phyloP scores from a whole-genome alignment of 805 yeast species.

The Zygosaccharomyces lentus region DNA sequence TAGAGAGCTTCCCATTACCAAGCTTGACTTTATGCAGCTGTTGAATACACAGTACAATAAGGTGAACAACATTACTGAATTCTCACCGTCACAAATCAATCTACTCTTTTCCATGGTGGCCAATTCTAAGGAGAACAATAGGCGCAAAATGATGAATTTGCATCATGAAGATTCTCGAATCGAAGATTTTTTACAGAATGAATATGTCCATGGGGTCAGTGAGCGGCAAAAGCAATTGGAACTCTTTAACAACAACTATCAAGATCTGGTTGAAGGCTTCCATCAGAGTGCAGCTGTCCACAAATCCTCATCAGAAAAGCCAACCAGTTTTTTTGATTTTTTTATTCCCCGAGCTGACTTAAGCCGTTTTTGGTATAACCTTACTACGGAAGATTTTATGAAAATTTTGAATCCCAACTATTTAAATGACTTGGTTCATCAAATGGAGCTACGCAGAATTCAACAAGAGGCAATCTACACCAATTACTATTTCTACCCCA shows the following conservation, averaged over 20 bases:
- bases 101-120: slow-evolving; percentile 37
- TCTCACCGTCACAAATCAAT: slow-evolving; percentile 41
- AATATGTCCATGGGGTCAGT: slow-evolving; percentile 25
- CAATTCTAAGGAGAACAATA: slow-evolving; percentile 32
- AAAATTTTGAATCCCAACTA: slow-evolving; percentile 41
- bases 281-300: slow-evolving; percentile 16
- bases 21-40: slow-evolving; percentile 35
- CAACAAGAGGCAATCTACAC: slow-evolving; percentile 31
- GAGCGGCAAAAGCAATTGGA: slow-evolving; percentile 20
- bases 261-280: slow-evolving; percentile 24
- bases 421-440: slow-evolving; percentile 34
- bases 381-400: slow-evolving; percentile 40
- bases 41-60: slow-evolving; percentile 38
- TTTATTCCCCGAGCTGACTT: slow-evolving; percentile 16
- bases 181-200: slow-evolving; percentile 29
- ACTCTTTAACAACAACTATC: slow-evolving; percentile 28
- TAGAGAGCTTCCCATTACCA: slow-evolving; percentile 35
- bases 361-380: slow-evolving; percentile 22
- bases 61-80: slow-evolving; percentile 39
- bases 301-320: slow-evolving; percentile 6
- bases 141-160: slow-evolving; percentile 15
- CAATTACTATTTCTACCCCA: slow-evolving; percentile 47
- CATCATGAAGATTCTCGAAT: slow-evolving; percentile 30
- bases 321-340: slow-evolving; percentile 19
- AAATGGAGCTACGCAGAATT: slow-evolving; percentile 29